phyloP scores from a whole-genome alignment of 495 filamentous ascomycete genomes.

The Chaetomium tenue region DNA sequence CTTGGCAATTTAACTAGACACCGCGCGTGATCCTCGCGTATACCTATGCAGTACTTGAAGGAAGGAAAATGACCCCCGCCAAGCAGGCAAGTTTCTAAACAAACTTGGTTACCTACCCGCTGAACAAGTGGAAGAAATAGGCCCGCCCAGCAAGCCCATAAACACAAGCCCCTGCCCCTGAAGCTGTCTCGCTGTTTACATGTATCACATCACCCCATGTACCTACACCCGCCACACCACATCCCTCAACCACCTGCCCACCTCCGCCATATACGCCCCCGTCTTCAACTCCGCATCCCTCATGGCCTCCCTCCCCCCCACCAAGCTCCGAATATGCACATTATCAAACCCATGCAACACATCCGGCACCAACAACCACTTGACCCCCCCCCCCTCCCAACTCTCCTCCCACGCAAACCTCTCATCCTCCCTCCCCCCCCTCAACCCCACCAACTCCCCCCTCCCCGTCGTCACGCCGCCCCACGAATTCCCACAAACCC shows the following conservation, averaged over 20 bases:
- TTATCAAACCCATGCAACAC: conserved; percentile 42
- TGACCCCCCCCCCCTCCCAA: conserved; percentile 21
- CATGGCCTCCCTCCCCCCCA: conserved; percentile 26
- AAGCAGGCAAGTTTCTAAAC: no score
- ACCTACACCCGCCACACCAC: conserved; percentile 13
- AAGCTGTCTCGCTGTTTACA: no score
- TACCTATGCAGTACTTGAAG: no score
- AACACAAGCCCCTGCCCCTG: background rate
- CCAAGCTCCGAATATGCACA: conserved; percentile 28
- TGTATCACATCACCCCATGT: no score
- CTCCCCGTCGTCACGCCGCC: conserved; percentile 20
- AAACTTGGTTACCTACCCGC: no score
- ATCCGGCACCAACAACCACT: conserved; percentile 44
- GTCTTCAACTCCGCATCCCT: conserved; percentile 40
- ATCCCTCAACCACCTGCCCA: conserved; percentile 38
- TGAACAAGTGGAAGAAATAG: no score
- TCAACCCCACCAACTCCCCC: conserved; percentile 26
- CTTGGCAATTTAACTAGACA: no score
- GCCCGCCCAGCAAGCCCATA: no score
- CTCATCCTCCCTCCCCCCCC: conserved; percentile 22
- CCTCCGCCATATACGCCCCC: conserved; percentile 32
- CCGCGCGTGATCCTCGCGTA: no score
- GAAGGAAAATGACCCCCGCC: no score
- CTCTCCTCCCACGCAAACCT: conserved; percentile 34
- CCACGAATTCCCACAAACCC: conserved; percentile 27